Base-by-base conservation (phyloP, 2,329 filamentous ascomycete species). In the Pseudocercospora crystallina region DNA sequence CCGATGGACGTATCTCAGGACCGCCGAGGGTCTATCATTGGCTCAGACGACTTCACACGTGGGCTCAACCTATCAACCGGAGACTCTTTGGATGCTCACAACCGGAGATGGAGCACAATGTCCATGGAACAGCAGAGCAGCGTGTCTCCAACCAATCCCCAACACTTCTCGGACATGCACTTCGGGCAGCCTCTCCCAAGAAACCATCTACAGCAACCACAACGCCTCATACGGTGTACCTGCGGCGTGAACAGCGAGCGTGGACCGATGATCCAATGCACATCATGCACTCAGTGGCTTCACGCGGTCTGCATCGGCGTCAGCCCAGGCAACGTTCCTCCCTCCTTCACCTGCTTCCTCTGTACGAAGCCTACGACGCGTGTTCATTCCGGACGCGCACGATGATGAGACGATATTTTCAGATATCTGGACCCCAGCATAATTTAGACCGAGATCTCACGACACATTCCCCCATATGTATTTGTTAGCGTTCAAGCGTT, bases 211-310 rank as follows among this genome's bases (percentile, higher is more conserved):
- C 20, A 26, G 20, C 53, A 39, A 33, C 46, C 39, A 12, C 33
- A 31, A 11, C 58, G 48, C 9, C 49, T 55, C 29, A 82, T 80
- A 8, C 75, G 81, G 33, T 85, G 82, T 64, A 66, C 82, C 20
- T 85, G 82, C 61, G 76, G 78, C 43, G 74, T 76, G 12, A 69
- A 73, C 44, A 76, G 80, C 35, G 80, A 76, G 46, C 75, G 76
- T 47, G 79, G 76, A 15, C 75, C 76, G 58, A 81, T 85, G 77
- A 76, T 85, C 40, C 81, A 83, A 70, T 85, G 82, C 68, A 79
- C 81, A 65, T 80, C 78, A 17, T 85, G 82, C 69, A 78, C 73
- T n/a, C 81, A 83, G 59, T 85, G 80, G 78, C 70, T 82, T 29
- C 82, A 85, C 60, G 77, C 78, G 30, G 72, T 73, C 47, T 85